Evolutionary conservation across 768 basidiomycete species (phyloP), one percentile per base, ranked within the genome.

Genomic region (Trametes sanguinea): DNA sequence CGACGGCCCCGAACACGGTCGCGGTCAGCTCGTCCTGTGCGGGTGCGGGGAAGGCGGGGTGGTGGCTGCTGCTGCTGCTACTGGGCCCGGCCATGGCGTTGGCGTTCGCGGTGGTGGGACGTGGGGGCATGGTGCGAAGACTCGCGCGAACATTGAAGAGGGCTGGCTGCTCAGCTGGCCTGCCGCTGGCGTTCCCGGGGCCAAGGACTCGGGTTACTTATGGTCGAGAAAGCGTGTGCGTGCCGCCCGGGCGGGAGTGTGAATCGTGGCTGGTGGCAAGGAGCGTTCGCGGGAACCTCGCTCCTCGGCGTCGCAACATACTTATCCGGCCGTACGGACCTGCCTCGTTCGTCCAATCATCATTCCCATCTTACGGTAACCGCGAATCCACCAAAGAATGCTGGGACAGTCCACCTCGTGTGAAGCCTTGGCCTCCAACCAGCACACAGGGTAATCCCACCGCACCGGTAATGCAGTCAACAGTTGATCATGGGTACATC

Each of bases 11-110:
- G 53, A 75, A 60, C 27, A 76, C 73, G 33, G 74, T 69, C 32
- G 68, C 62, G 27, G 74, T 76, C 61, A 77, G 75, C 61, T 76
- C 76, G 61, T 77, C 76, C 47, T 69, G 65, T 45, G 47, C 17
- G n/a, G 8, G n/a, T 43, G 42, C 42, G 11, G 35, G 22, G 22
- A 22, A 37, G 35, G 35, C 35, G 6, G 35, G 35, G 6, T 37
- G 35, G 6, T 37, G 35, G 35, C 2, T 37, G 35, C 35, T 37
- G n/a, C n/a, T n/a, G 35, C 35, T 37, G 42, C 55, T 29, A 22
- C 56, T 57, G 30, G 56, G 62, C 14, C 51, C 62, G 27, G 62
- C 56, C 62, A 63, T 63, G 56, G 42, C n/a, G 42, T 43, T n/a
- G 39, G 7, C 13, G 54, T 56, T 62, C n/a, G 42, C 45, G 53